Evolutionary conservation across 345 rosid species (phyloP).

Genomic region (Heritiera littoralis): DNA sequence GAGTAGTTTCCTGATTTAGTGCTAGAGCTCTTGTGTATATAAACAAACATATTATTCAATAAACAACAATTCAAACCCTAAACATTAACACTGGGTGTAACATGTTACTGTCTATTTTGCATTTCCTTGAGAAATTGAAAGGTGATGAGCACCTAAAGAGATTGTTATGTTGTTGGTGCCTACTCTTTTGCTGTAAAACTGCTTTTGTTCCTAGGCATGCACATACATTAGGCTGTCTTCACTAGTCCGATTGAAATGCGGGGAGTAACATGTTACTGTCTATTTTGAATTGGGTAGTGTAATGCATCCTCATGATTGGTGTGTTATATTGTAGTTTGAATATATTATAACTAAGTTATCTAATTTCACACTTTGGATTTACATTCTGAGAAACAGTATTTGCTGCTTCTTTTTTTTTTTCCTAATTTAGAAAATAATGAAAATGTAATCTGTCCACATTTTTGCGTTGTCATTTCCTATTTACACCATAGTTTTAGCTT

Average conservation of each 20-base stretch:
- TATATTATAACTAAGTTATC: background rate
- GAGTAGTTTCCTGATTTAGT: no score
- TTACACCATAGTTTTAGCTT: slow-evolving; percentile 8
- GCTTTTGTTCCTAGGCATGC: background rate
- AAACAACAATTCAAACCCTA: no score
- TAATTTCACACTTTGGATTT: background rate
- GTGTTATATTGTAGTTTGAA: slow-evolving; percentile 5
- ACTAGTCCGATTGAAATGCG: background rate
- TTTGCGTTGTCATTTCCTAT: background rate
- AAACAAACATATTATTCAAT: no score
- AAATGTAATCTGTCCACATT: background rate
- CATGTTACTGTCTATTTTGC: background rate
- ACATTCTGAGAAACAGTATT: background rate
- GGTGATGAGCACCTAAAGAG: background rate
- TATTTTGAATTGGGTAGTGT: background rate
- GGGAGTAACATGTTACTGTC: background rate
- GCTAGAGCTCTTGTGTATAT: no score
- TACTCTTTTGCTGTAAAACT: background rate
- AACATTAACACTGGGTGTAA: slow-evolving; percentile 8
- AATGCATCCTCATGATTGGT: background rate
- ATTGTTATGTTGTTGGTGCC: background rate
- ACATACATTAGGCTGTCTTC: background rate
- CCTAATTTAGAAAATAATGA: background rate
- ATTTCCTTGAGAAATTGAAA: background rate
- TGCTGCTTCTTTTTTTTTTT: background rate